Evolutionary conservation across 192 early-diverging fungal genomes (phyloP), one percentile per base, ranked within the genome.

Genomic region (Umbelopsis ramanniana): DNA sequence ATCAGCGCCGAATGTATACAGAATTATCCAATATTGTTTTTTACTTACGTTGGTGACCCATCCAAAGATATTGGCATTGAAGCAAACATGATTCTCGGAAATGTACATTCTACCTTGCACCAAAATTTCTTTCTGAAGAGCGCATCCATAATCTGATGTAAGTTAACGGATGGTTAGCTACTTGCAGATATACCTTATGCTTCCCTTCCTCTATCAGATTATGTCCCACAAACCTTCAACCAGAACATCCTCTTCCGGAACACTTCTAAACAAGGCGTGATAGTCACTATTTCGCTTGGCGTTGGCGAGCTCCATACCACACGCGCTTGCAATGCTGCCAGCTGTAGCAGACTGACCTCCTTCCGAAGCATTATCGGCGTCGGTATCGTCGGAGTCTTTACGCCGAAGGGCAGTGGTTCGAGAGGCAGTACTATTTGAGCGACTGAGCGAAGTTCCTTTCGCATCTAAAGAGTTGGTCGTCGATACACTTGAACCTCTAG

Each of bases 31-130:
- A 43, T 40, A 8, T 11, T 43, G 11, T 43, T 12, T 43, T 29
- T 29, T 29, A 29, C 40, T 69, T 85, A 86, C 88, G 71, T 85
- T 92, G 5, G 92, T 93, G 4, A 93, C 90, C 89, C 94, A 95
- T 40, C 95, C 95, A 84, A 96, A 94, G 70, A 96, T 94, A 71
- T 94, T 94, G 46, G 92, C 89, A 80, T 94, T 89, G 77, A 96
- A 96, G 76, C 91, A 93, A 46, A 95, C 78, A 77, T 90, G 82
- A 74, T 86, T 89, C 70, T 93, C 87, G 4, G 94, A 95, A 75
- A 94, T 81, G 74, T 94, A 95, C 54, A 96, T 75, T 46, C 92
- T 83, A 11, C 95, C 95, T 55, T 96, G 95, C 19, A 93, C 87
- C 6, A 96, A 81, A 47, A 96, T 95, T 54, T 96, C 95, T 55